Evolutionary conservation across 495 filamentous ascomycete genomes (phyloP).

Genomic region (Collariella sp.): DNA sequence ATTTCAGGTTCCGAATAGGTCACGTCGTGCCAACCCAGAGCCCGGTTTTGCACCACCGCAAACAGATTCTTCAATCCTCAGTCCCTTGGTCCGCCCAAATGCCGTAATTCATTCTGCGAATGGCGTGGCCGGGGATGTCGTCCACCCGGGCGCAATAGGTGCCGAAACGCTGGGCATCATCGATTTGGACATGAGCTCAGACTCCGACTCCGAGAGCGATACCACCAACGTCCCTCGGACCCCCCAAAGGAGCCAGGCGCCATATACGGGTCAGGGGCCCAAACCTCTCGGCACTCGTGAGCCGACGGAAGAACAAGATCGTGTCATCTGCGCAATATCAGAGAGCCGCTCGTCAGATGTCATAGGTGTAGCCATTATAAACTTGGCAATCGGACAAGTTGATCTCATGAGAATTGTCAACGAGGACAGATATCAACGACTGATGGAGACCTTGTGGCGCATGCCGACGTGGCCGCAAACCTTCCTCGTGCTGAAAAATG

Average conservation of each 20-base stretch:
- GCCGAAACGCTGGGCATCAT: background rate
- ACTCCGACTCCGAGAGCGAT: background rate
- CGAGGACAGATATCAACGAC: constrained; percentile 68
- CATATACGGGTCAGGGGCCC: background rate
- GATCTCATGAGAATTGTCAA: constrained; percentile 50
- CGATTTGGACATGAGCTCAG: background rate
- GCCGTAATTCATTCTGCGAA: background rate
- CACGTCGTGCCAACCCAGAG: too few relatives aligned
- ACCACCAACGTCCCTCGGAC: background rate
- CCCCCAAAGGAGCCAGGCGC: background rate
- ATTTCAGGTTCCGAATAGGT: too few relatives aligned
- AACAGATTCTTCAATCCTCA: constrained; percentile 2
- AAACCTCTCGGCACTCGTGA: background rate
- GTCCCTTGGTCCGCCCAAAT: background rate
- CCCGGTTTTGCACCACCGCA: background rate
- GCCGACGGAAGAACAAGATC: constrained; percentile 30
- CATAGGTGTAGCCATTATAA: constrained; percentile 73
- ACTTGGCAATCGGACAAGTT: constrained; percentile 70
- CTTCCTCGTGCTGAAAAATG: constrained; percentile 37
- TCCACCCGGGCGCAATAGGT: background rate
- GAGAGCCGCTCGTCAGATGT: constrained; percentile 84
- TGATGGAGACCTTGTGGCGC: constrained; percentile 49
- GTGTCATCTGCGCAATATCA: constrained; percentile 81
- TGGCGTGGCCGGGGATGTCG: background rate
- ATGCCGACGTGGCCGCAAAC: constrained; percentile 39